Conservation (phyloP, 1,284 basidiomycete species). For the Bondarzewia mesenterica region DNA sequence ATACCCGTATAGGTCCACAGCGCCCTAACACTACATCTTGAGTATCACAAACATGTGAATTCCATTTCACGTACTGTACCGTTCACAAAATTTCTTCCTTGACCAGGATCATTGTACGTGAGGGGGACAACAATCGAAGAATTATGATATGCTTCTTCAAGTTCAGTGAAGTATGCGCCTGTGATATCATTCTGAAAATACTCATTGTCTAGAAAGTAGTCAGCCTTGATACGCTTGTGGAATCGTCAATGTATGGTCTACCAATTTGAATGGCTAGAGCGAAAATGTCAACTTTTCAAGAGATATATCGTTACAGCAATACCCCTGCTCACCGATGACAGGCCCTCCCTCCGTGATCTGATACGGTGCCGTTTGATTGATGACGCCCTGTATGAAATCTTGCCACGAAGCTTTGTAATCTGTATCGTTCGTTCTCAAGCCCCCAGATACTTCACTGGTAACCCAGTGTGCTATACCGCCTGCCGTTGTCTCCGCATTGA, state of each 20-base stretch:
- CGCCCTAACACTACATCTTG: no score
- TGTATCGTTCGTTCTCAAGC: constrained; percentile 59
- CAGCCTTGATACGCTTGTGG: background rate
- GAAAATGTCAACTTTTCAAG: background rate
- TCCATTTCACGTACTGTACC: constrained; percentile 34
- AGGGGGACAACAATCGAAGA: constrained; percentile 60
- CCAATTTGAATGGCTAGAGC: constrained; percentile 57
- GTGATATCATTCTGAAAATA: constrained; percentile 45
- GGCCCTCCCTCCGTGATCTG: constrained; percentile 68
- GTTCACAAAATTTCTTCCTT: constrained; percentile 57
- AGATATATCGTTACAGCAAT: background rate
- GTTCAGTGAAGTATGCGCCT: constrained; percentile 59
- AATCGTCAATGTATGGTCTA: constrained; percentile 18
- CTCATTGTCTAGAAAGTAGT: constrained; percentile 57
- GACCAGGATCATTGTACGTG: constrained; percentile 64
- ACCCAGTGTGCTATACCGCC: constrained; percentile 78
- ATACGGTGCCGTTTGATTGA: constrained; percentile 49
- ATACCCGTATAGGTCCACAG: constrained; percentile 49
- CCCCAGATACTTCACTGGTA: constrained; percentile 57
- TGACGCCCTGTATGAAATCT: constrained; percentile 60
- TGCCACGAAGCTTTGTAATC: constrained; percentile 66
- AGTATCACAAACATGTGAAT: constrained; percentile 2
- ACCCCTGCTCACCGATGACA: constrained; percentile 47
- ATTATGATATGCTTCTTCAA: constrained; percentile 46
- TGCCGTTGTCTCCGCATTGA: constrained; percentile 76